Base-by-base conservation (phyloP, 495 filamentous ascomycete genomes). In the Aspergillus bertholletiae region DNA sequence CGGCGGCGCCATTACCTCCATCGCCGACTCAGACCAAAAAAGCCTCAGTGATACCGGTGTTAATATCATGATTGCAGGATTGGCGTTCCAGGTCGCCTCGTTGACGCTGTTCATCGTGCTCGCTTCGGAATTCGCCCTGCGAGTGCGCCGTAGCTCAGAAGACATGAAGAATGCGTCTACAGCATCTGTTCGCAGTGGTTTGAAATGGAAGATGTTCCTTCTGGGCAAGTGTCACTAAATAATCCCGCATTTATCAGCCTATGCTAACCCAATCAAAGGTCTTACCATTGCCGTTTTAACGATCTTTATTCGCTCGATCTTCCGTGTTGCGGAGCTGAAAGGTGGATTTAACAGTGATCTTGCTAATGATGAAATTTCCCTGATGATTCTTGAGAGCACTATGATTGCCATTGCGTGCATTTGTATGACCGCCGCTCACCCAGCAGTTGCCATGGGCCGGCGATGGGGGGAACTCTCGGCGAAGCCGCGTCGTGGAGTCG, bases 381-480 rank as follows among this genome's bases (percentile, higher is more conserved):
- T 89, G 63, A 83, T 91, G 72, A 72, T 87, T 23, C 76, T 91
- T 20, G 88, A 91, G 71, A 83, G 86, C 21, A 68, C 81, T n/a
- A 84, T 90, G 84, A 82, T 91, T 60, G 67, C 76, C 13, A 59
- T 84, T 43, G 83, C 86, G 0, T 75, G 78, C 6, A 55, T 83
- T 24, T 70, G 68, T 20, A 56, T 89, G 54, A 87, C 84, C 17
- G 62, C 77, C 32, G 75, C 84, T 53, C 85, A 88, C 57, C 85
- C 85, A 1, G 80, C n/a, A n/a, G n/a, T n/a, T n/a, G n/a, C n/a
- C n/a, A n/a, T n/a, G n/a, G n/a, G n/a, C n/a, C n/a, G n/a, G n/a
- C n/a, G n/a, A n/a, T n/a, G n/a, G n/a, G n/a, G n/a, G n/a, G n/a
- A n/a, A n/a, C n/a, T n/a, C n/a, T n/a, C n/a, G n/a, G n/a, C n/a